Conservation (phyloP, 75 land plant genomes). For the Larix kaempferi region DNA sequence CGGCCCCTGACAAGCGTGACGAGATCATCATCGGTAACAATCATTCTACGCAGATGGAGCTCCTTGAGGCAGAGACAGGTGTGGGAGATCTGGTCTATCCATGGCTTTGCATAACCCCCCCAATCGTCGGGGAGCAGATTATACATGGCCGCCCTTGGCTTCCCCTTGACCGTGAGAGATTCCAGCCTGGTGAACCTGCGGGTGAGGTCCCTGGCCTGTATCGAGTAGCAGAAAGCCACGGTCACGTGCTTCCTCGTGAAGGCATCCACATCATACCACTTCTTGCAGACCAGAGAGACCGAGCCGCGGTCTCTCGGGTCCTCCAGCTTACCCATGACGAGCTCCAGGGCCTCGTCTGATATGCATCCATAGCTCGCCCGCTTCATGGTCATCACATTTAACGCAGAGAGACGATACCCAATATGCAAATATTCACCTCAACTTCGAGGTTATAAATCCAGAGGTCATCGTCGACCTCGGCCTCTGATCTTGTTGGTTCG, state of each 20-base stretch:
- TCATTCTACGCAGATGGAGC: conserved; percentile 82
- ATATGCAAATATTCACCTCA: no score
- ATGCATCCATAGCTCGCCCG: no score
- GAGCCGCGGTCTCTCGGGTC: conserved; percentile 53
- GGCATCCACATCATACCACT: conserved; percentile 75
- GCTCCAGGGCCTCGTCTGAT: conserved; percentile 26
- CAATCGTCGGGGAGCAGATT: conserved; percentile 77
- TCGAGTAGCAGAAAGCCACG: conserved; percentile 75
- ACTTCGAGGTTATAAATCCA: no score
- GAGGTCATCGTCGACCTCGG: no score
- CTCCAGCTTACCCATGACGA: conserved; percentile 52
- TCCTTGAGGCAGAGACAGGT: conserved; percentile 42
- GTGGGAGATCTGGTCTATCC: conserved; percentile 52
- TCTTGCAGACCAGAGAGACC: conserved; percentile 69
- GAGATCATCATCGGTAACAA: conserved; percentile 68
- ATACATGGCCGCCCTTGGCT: conserved; percentile 88
- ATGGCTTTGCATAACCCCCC: conserved; percentile 87
- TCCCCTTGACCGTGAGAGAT: conserved; percentile 79
- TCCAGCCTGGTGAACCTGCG: conserved; percentile 51
- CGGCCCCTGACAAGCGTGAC: conserved; percentile 30
- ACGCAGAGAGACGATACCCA: no score
- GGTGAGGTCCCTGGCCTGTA: conserved; percentile 48
- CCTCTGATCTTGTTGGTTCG: no score
- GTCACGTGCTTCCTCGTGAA: conserved; percentile 65
- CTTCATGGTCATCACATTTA: no score